These are phyloP conservation scores for Saturnispora sanitii DNA, from an alignment of 805 yeast genomes.

Conservation along the genomic window DNA sequence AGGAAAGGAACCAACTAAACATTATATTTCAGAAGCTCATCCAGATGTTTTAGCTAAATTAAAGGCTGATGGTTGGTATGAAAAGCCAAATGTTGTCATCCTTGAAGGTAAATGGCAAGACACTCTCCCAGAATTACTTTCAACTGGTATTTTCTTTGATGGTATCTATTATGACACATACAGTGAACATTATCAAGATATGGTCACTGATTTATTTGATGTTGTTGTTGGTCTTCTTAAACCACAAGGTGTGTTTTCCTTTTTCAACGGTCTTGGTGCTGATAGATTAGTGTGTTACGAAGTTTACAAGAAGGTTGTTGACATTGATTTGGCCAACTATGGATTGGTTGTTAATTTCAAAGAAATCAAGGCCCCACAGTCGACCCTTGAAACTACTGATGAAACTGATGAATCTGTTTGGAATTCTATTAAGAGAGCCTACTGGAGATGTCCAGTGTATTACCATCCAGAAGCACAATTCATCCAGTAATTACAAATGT, in stretches of 20 bases:
- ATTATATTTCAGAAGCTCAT: constrained; percentile 90
- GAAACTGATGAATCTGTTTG: constrained; percentile 36
- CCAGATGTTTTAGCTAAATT: constrained; percentile 75
- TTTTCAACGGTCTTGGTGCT: constrained; percentile 86
- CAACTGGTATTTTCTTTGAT: constrained; percentile 63
- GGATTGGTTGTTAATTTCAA: constrained; percentile 60
- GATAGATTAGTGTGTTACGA: constrained; percentile 68
- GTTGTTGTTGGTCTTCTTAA: constrained; percentile 69
- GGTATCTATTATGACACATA: constrained; percentile 93
- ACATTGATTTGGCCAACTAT: constrained; percentile 66
- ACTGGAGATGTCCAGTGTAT: constrained; percentile 61
- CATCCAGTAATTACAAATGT: constrained; percentile 9
- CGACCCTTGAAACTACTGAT: constrained; percentile 28
- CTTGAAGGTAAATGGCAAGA: constrained; percentile 94
- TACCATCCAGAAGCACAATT: constrained; percentile 57
- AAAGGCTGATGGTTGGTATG: constrained; percentile 73
- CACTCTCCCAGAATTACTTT: constrained; percentile 53
- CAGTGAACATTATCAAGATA: constrained; percentile 83
- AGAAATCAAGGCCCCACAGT: constrained; percentile 37
- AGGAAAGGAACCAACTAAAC: constrained; percentile 45
- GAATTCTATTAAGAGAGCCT: constrained; percentile 52
- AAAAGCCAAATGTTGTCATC: constrained; percentile 58
- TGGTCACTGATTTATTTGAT: constrained; percentile 72
- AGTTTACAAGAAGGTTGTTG: constrained; percentile 77
- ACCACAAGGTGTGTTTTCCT: constrained; percentile 78